Percentiles rank a stretch among this genome's conserved stretches.
Conservation (phyloP, 805 yeast genomes). For the Saturnispora dispora region DNA sequence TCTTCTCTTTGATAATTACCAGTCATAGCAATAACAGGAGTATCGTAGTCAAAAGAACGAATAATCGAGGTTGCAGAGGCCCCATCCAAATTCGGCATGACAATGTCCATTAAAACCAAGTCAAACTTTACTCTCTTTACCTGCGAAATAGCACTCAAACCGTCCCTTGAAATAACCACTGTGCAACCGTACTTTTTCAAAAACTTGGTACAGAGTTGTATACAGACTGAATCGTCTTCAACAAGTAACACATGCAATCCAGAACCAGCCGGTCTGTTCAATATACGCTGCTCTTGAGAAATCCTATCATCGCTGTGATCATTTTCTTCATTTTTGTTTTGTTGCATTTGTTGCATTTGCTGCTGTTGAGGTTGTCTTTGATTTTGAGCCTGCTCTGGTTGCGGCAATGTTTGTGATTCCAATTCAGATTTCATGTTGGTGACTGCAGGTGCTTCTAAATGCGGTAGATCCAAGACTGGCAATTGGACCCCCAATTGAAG, state of each 20-base stretch:
- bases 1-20: constrained; percentile 82
- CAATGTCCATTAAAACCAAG: constrained; percentile 77
- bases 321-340: not conserved
- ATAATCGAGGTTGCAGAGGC: constrained; percentile 87
- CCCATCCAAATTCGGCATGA: constrained; percentile 83
- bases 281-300: constrained; percentile 12
- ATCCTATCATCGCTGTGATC: not conserved
- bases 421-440: not conserved
- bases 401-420: not conserved
- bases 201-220: constrained; percentile 74
- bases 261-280: constrained; percentile 27
- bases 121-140: constrained; percentile 66
- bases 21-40: constrained; percentile 93
- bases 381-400: constrained; percentile 1
- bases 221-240: constrained; percentile 76
- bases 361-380: constrained; percentile 4
- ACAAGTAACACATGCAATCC: constrained; percentile 63
- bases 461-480: constrained; percentile 54
- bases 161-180: constrained; percentile 89
- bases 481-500: constrained; percentile 52
- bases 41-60: constrained; percentile 69
- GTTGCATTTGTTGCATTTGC: constrained; percentile 3
- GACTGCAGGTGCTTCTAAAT: not conserved
- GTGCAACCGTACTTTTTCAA: constrained; percentile 83
- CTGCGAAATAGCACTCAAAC: constrained; percentile 74